A percentile compares a stretch with the other conserved stretches of the same genome.
These are phyloP conservation scores for Sugiyamaella lignohabitans DNA, from an alignment of 805 yeast species.

Conservation along the genomic window DNA sequence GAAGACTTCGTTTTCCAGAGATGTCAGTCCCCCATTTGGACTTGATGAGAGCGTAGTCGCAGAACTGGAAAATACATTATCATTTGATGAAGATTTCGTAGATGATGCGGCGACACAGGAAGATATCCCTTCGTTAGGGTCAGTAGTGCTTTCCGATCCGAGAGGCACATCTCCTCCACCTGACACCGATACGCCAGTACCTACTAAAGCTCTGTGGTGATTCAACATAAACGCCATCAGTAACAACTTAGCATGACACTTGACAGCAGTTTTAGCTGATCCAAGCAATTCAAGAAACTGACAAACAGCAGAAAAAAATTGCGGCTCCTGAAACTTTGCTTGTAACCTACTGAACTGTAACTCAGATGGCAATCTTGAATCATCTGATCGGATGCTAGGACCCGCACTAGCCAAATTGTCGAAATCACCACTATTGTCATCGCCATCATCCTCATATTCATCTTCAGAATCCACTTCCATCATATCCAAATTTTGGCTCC, in stretches of 20 bases:
- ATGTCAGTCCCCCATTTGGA: not conserved
- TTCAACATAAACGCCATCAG: constrained; percentile 20
- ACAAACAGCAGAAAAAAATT: constrained; percentile 8
- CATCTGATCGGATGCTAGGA: not conserved
- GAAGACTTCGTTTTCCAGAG: not conserved
- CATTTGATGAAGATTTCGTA: no score
- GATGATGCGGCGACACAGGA: no score
- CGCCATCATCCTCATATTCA: constrained; percentile 2
- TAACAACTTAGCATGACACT: constrained; percentile 19
- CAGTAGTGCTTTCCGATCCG: not conserved
- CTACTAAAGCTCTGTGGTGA: constrained; percentile 15
- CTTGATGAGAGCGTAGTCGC: not conserved
- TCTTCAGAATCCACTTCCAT: constrained; percentile 5
- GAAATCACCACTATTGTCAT: not conserved
- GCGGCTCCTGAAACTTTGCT: constrained; percentile 11
- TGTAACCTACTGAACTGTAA: constrained; percentile 10
- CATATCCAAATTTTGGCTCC: constrained; percentile 1
- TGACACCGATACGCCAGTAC: constrained; percentile 1
- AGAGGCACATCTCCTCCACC: not conserved
- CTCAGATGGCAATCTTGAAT: constrained; percentile 5
- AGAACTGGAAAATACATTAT: not conserved
- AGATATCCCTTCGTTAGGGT: not conserved
- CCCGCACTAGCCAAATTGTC: not conserved
- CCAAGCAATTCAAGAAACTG: constrained; percentile 13
- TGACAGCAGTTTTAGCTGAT: constrained; percentile 14